Evolutionary conservation across 345 rosid species (phyloP).

Genomic region (Litchi chinensis): DNA sequence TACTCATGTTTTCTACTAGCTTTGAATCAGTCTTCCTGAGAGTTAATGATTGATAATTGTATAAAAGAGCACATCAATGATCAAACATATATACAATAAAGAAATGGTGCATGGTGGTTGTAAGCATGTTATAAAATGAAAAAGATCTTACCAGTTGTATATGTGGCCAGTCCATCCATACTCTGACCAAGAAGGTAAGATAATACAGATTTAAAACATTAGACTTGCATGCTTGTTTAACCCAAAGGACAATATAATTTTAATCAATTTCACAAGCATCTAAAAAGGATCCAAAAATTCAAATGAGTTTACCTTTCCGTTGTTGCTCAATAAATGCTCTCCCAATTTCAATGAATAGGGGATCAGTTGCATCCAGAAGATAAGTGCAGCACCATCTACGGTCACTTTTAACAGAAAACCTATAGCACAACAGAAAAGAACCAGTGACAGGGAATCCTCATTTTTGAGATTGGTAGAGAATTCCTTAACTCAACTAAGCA

Average conservation of each 20-base stretch:
- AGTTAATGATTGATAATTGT: not conserved
- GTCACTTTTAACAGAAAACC: slow-evolving; percentile 67
- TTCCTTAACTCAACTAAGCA: not conserved
- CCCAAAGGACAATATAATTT: slow-evolving; percentile 7
- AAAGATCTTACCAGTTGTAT: slow-evolving; percentile 63
- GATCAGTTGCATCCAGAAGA: slow-evolving; percentile 81
- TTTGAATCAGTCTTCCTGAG: not conserved
- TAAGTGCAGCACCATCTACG: slow-evolving; percentile 71
- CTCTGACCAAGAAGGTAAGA: slow-evolving; percentile 41
- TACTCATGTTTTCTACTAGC: not conserved
- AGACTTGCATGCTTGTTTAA: slow-evolving; percentile 16
- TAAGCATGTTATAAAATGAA: slow-evolving; percentile 1
- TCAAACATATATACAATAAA: not conserved
- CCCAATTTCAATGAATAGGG: slow-evolving; percentile 71
- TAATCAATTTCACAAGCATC: slow-evolving; percentile 2
- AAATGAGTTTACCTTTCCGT: slow-evolving; percentile 39
- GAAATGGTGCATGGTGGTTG: not conserved
- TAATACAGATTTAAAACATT: slow-evolving; percentile 7
- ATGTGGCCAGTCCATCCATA: slow-evolving; percentile 68
- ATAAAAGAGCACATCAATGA: not conserved
- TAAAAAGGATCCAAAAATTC: slow-evolving; percentile 7
- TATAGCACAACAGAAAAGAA: slow-evolving; percentile 26
- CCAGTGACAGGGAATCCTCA: slow-evolving; percentile 1
- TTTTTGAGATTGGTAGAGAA: not conserved
- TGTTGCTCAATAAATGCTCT: slow-evolving; percentile 62